Evolutionary conservation across 148 eudicot genomes (phyloP).

Genomic region (Fagopyrum tataricum): DNA sequence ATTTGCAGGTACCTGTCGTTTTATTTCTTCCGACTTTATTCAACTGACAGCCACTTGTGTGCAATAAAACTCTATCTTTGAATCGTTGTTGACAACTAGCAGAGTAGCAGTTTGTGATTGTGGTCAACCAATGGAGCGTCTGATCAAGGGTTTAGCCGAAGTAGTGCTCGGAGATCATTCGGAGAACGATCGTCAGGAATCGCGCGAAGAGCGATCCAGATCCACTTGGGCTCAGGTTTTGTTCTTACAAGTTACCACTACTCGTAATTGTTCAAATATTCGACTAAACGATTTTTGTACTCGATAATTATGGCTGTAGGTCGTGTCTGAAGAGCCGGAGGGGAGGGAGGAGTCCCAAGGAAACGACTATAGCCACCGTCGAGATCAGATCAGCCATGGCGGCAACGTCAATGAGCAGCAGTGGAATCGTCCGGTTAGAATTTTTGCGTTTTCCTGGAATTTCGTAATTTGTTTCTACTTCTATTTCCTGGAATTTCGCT

Average conservation of each 20-base stretch:
- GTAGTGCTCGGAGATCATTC: slow-evolving; percentile 2
- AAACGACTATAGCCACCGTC: not conserved
- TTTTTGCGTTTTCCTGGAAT: not conserved
- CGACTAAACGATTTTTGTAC: not conserved
- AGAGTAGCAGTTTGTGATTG: not conserved
- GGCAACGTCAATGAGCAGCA: not conserved
- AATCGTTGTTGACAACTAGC: not conserved
- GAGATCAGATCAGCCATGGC: slow-evolving; percentile 8
- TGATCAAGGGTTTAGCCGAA: slow-evolving; percentile 10
- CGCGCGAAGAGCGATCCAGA: slow-evolving; percentile 9
- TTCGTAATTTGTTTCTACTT: not conserved
- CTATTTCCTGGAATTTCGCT: not conserved
- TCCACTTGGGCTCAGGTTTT: slow-evolving; percentile 13
- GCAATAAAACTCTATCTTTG: not conserved
- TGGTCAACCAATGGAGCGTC: not conserved
- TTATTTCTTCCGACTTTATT: not conserved
- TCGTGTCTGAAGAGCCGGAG: slow-evolving; percentile 9
- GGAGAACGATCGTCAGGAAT: not conserved
- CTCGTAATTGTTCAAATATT: not conserved
- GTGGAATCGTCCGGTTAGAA: slow-evolving; percentile 5
- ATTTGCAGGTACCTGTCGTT: not conserved
- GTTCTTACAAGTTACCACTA: not conserved
- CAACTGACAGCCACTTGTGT: not conserved
- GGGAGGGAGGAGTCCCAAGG: not conserved
- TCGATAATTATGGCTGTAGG: not conserved